Base-by-base conservation (phyloP, 192 early-diverging fungal genomes). In the Backusella australiensis region DNA sequence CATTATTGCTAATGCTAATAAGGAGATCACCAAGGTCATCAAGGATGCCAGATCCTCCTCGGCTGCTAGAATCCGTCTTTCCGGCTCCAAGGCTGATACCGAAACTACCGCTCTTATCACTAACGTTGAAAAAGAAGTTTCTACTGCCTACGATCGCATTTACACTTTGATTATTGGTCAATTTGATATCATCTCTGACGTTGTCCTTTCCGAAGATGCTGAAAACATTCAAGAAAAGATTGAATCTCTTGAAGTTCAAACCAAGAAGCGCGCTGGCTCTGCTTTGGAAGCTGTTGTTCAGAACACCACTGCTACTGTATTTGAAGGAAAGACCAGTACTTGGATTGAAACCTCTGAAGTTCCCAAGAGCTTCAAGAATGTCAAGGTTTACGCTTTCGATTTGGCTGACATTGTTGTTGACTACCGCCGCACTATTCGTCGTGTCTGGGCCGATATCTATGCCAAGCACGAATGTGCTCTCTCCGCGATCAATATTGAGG, bases 301-400 rank as follows among this genome's bases (percentile, higher is more conserved):
- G 19, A 39, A n/a, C 11, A 34, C 78, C 44, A 70, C 74, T 52
- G 67, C 12, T 65, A 39, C 52, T 15, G 44, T 49, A 34, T 79
- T 79, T 44, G 44, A 79, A 68, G 73, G 78, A 36, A 79, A 75
- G 73, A 69, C 73, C 3, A 67, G 74, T 15, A 75, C 73, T 67
- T 79, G 78, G 78, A 65, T 73, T 3, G 66, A 79, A 73, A 70
- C 78, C 41, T 34, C 65, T 5, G 42, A 79, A 69, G 35, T 79
- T 21, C 78, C 78, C 15, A 42, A 38, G 41, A 49, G 67, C 4
- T 79, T 79, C 42, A 52, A 49, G 17, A 34, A 46, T 41, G 73
- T 75, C 52, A 66, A 69, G 35, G 66, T 68, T 11, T 73, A 75
- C 63, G 73, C 73, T 36, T 74, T 79, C 69, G 78, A 79, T 52